Evolutionary conservation across 2,329 filamentous ascomycete genomes (phyloP).

Genomic region (Thermochaetoides dissita): DNA sequence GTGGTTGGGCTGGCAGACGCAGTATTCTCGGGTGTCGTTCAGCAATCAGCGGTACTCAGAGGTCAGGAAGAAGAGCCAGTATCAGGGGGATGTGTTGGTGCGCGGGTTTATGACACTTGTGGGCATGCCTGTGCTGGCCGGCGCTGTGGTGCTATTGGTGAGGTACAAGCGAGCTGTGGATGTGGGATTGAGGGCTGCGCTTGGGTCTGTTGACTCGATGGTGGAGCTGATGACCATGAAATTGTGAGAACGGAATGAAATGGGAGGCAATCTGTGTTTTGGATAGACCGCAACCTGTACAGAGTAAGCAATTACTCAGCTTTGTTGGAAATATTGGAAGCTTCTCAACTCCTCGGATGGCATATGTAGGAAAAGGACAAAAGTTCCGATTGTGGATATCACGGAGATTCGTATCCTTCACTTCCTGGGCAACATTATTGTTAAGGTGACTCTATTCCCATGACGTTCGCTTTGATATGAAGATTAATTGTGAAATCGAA

Average conservation of each 20-base stretch:
- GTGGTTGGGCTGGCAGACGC: constrained; percentile 71
- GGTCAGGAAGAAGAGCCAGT: constrained; percentile 54
- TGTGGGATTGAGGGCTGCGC: constrained; percentile 10
- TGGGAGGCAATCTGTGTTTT: too few relatives aligned
- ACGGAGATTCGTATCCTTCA: too few relatives aligned
- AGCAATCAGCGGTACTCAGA: constrained; percentile 84
- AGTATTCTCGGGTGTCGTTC: constrained; percentile 87
- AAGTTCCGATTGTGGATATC: too few relatives aligned
- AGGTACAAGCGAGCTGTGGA: constrained; percentile 12
- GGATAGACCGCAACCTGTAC: too few relatives aligned
- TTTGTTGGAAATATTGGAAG: too few relatives aligned
- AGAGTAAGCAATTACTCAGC: too few relatives aligned
- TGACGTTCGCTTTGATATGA: too few relatives aligned
- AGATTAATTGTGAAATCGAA: too few relatives aligned
- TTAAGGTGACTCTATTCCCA: too few relatives aligned
- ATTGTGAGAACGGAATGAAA: not conserved
- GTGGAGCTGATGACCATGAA: constrained; percentile 11
- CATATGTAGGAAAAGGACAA: too few relatives aligned
- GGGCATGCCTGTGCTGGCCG: constrained; percentile 14
- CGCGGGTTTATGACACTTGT: constrained; percentile 24
- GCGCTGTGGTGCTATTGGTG: constrained; percentile 8
- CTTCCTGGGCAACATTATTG: too few relatives aligned
- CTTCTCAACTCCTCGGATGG: too few relatives aligned
- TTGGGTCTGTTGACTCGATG: constrained; percentile 11
- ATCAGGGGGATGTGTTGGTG: constrained; percentile 51